Percentiles rank a stretch among this genome's conserved stretches.
Evolutionary conservation across 1,284 basidiomycete genomes (phyloP).

Genomic region (Pseudozyma tsukubaensis): DNA sequence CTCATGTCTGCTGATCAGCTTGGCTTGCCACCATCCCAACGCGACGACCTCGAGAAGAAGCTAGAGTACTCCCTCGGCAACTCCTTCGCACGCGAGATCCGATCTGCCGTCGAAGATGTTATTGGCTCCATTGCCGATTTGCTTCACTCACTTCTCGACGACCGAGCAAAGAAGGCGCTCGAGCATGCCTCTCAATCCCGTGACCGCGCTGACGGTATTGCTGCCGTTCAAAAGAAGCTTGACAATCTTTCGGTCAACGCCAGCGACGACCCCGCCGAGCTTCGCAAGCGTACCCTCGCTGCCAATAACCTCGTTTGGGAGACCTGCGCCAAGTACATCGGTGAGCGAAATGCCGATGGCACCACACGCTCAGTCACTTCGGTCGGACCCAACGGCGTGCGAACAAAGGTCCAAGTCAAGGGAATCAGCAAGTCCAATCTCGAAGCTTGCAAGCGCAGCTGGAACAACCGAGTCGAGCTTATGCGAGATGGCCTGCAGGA

Average conservation of each 20-base stretch:
- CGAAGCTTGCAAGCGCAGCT: conserved; percentile 50
- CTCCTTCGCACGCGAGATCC: conserved; percentile 51
- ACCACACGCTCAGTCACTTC: conserved; percentile 38
- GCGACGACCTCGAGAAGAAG: conserved; percentile 34
- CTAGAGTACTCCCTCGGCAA: conserved; percentile 48
- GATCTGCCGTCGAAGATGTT: conserved; percentile 44
- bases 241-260: conserved; percentile 21
- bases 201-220: conserved; percentile 37
- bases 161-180: conserved; percentile 48
- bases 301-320: conserved; percentile 55
- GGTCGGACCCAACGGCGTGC: conserved; percentile 37
- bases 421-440: conserved; percentile 54
- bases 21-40: conserved; percentile 33
- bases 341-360: conserved; percentile 34
- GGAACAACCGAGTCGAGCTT: conserved; percentile 49
- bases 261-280: conserved; percentile 21
- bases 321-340: conserved; percentile 48
- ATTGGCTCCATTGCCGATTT: conserved; percentile 54
- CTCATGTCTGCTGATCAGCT: conserved; percentile 53
- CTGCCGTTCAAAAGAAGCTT: conserved; percentile 28
- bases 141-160: conserved; percentile 57
- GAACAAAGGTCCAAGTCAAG: conserved; percentile 45
- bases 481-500: conserved; percentile 56
- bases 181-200: conserved; percentile 42
- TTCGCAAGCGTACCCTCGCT: conserved; percentile 34